Evolutionary conservation across 306 rosid species (phyloP).

Genomic region (Gillenia trifoliata): DNA sequence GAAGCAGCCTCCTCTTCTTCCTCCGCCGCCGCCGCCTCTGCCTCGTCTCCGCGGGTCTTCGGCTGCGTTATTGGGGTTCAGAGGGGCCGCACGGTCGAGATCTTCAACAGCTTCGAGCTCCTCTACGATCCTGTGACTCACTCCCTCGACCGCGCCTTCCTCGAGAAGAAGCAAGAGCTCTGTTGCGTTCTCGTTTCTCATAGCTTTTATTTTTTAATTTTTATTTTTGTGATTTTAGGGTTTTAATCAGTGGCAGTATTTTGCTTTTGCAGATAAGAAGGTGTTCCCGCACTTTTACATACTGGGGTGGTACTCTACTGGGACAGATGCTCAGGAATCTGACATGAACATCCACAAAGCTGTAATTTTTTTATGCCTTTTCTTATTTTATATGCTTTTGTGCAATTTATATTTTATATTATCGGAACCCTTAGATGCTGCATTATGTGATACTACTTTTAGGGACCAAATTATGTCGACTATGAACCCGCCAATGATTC

Average conservation of each 20-base stretch:
- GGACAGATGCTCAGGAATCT: constrained; percentile 77
- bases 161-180: constrained; percentile 98
- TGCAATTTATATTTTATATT: not conserved
- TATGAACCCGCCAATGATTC: not conserved
- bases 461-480: not conserved
- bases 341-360: constrained; percentile 95
- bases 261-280: constrained; percentile 66
- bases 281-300: constrained; percentile 91
- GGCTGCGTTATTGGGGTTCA: constrained; percentile 97
- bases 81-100: constrained; percentile 97
- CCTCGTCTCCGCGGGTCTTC: constrained; percentile 44
- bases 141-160: constrained; percentile 86
- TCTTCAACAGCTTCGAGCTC: constrained; percentile 97
- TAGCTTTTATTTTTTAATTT: not conserved
- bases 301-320: constrained; percentile 97
- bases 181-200: constrained; percentile 37
- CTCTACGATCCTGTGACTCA: constrained; percentile 68
- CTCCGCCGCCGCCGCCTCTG: not conserved
- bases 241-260: not conserved
- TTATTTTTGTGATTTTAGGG: not conserved
- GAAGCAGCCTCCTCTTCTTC: constrained; percentile 26
- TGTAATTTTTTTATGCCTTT: constrained; percentile 19
- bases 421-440: not conserved
- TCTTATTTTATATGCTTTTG: not conserved
- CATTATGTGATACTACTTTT: not conserved